These are phyloP conservation scores for Rutstroemia sydowiana DNA, from an alignment of 2,329 filamentous ascomycete species.

Conservation along the genomic window DNA sequence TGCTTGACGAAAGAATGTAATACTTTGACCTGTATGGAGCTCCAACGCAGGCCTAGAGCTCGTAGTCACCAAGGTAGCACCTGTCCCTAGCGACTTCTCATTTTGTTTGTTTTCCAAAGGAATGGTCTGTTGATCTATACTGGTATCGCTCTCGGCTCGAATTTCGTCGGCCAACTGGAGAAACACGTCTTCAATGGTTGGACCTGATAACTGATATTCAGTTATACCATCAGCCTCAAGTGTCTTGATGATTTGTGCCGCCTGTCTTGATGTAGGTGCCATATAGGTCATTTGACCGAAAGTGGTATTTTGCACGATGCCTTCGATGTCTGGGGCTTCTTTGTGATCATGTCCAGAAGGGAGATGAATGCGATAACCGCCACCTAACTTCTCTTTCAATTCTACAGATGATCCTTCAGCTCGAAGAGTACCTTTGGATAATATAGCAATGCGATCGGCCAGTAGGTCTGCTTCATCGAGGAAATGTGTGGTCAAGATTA, in stretches of 20 bases:
- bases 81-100: conserved; percentile 24
- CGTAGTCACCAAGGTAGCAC: conserved; percentile 5
- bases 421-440: conserved; percentile 77
- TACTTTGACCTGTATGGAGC: conserved; percentile 60
- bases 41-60: conserved; percentile 33
- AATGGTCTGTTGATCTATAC: conserved; percentile 9
- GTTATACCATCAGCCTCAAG: conserved; percentile 60
- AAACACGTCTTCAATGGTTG: conserved; percentile 91
- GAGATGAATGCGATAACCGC: conserved; percentile 76
- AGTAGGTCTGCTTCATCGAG: conserved; percentile 87
- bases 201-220: conserved; percentile 80
- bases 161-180: conserved; percentile 78
- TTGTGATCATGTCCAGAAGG: conserved; percentile 48
- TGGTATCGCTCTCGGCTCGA: conserved; percentile 39
- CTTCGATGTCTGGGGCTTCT: conserved; percentile 43
- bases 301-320: conserved; percentile 48
- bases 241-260: conserved; percentile 61
- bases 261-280: conserved; percentile 60
- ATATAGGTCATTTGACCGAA: conserved; percentile 70
- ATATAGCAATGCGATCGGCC: conserved; percentile 79
- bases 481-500: conserved; percentile 88
- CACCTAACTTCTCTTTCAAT: conserved; percentile 73
- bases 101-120: conserved; percentile 8
- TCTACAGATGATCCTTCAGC: conserved; percentile 79
- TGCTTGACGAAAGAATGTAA: conserved; percentile 64